Evolutionary conservation across 139 green algal genomes (phyloP).

Genomic region (Chlorella vulgaris): DNA sequence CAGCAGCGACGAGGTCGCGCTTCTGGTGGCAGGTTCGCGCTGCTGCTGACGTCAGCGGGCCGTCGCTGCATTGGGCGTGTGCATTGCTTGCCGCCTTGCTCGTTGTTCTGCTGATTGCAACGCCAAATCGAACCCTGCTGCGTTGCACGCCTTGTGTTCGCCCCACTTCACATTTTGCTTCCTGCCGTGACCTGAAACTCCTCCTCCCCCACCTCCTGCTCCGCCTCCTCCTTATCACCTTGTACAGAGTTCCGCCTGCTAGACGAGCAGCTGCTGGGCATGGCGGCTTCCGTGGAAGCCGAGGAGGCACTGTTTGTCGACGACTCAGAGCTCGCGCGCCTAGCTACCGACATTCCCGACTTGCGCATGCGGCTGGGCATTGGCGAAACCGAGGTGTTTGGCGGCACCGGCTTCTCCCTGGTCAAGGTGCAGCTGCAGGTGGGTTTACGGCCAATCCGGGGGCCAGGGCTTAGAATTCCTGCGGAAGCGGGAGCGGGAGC

Average conservation of each 20-base stretch:
- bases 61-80: too few species aligned
- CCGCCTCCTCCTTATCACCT: background rate
- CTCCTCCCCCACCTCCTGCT: background rate
- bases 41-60: background rate
- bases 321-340: slow-evolving; percentile 70
- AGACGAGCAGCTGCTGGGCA: slow-evolving; percentile 69
- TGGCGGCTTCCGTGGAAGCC: slow-evolving; percentile 60
- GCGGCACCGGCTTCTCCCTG: slow-evolving; percentile 48
- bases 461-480: background rate
- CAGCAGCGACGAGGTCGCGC: slow-evolving; percentile 79
- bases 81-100: too few species aligned
- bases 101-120: too few species aligned
- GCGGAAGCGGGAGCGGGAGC: too few species aligned
- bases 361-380: slow-evolving; percentile 82
- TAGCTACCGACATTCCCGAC: slow-evolving; percentile 91
- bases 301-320: slow-evolving; percentile 49
- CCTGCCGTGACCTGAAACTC: background rate
- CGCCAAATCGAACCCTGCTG: too few species aligned
- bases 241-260: slow-evolving; percentile 87
- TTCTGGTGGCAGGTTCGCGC: slow-evolving; percentile 68
- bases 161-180: background rate
- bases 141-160: too few species aligned
- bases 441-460: background rate
- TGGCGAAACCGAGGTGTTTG: slow-evolving; percentile 67
- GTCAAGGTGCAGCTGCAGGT: slow-evolving; percentile 69